phyloP scores from a whole-genome alignment of 352 stramenopile species.

The Phytopythium oedochilum region DNA sequence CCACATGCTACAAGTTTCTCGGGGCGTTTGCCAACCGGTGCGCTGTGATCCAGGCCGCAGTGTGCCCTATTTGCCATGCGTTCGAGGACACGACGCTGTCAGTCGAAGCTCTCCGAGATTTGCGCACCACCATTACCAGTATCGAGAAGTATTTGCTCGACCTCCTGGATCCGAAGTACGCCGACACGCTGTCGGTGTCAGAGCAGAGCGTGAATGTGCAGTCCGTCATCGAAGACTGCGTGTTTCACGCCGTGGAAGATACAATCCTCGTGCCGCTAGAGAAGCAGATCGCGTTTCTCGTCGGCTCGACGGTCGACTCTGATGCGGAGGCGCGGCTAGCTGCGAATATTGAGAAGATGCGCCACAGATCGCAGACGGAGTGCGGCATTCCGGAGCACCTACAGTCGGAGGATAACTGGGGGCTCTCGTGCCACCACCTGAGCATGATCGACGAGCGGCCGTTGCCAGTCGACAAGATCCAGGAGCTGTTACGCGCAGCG shows the following conservation, averaged over 20 bases:
- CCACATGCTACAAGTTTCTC: slow-evolving; percentile 75
- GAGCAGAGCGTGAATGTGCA: slow-evolving; percentile 53
- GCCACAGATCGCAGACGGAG: slow-evolving; percentile 52
- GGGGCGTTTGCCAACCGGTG: slow-evolving; percentile 72
- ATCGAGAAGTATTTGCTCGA: slow-evolving; percentile 80
- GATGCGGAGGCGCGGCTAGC: slow-evolving; percentile 46
- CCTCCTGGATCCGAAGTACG: slow-evolving; percentile 58
- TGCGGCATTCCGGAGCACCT: slow-evolving; percentile 77
- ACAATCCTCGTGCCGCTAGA: slow-evolving; percentile 73
- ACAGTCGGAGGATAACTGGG: slow-evolving; percentile 74
- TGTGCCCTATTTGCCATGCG: slow-evolving; percentile 46
- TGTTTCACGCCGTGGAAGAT: slow-evolving; percentile 73
- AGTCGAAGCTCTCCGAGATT: slow-evolving; percentile 48
- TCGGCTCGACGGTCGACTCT: slow-evolving; percentile 54
- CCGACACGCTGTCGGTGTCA: slow-evolving; percentile 50
- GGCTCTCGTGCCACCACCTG: slow-evolving; percentile 73
- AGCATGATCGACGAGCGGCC: slow-evolving; percentile 81
- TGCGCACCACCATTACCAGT: slow-evolving; percentile 61
- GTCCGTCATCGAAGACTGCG: slow-evolving; percentile 56
- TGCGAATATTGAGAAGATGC: slow-evolving; percentile 63
- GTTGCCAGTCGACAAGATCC: slow-evolving; percentile 72
- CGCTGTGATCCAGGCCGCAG: slow-evolving; percentile 53
- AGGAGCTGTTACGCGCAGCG: slow-evolving; percentile 69
- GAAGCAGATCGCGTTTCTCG: slow-evolving; percentile 68
- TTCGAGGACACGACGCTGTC: slow-evolving; percentile 52